phyloP scores from a whole-genome alignment of 2,329 filamentous ascomycete species.

The Uncinocarpus reesii region DNA sequence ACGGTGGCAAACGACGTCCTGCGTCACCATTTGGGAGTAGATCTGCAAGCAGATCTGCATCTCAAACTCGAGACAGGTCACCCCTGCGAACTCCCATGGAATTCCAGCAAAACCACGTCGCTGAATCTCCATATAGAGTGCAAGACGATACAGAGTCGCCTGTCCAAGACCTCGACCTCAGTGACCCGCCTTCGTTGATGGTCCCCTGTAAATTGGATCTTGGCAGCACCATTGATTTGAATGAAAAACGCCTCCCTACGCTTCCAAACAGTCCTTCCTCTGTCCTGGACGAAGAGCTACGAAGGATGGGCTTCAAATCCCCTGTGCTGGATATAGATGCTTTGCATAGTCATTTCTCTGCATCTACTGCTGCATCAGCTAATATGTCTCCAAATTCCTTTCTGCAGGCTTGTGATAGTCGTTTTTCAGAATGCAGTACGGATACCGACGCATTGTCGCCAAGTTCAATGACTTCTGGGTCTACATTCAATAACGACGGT shows the following conservation, averaged over 20 bases:
- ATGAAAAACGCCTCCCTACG: constrained; percentile 36
- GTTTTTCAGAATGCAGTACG: constrained; percentile 35
- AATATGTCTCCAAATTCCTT: constrained; percentile 22
- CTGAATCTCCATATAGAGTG: neutral
- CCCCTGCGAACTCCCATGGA: neutral
- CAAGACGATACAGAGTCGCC: neutral
- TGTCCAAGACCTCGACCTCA: neutral
- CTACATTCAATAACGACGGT: constrained; percentile 24
- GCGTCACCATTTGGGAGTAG: neutral
- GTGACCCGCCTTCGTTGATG: constrained; percentile 4
- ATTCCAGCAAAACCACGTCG: neutral
- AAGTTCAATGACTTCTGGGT: constrained; percentile 30
- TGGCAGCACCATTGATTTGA: constrained; percentile 21
- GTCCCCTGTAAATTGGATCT: constrained; percentile 14
- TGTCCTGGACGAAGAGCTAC: constrained; percentile 30
- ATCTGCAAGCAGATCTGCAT: neutral
- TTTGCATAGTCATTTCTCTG: constrained; percentile 36
- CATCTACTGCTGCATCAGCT: constrained; percentile 28
- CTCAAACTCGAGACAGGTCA: neutral
- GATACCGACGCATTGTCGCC: constrained; percentile 30
- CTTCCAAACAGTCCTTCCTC: constrained; percentile 40
- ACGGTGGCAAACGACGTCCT: neutral
- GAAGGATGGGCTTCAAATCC: constrained; percentile 16
- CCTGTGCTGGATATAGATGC: constrained; percentile 25
- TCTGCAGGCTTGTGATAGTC: constrained; percentile 26